A percentile compares a stretch with the other conserved stretches of the same genome.
phyloP scores from a whole-genome alignment of 495 filamentous ascomycete genomes.

The Hypoxylon trugodes region DNA sequence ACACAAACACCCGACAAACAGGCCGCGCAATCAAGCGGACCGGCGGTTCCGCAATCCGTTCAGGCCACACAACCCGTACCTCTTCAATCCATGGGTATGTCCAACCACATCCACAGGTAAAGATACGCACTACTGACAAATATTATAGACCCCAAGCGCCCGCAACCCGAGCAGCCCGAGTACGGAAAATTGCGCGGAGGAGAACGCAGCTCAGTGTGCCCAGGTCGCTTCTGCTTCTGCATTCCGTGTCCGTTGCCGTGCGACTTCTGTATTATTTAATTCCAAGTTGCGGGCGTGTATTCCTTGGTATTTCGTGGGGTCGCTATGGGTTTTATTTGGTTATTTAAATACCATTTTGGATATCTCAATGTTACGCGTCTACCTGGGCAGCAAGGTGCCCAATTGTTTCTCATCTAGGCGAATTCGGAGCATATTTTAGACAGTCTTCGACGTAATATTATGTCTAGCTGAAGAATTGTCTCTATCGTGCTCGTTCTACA shows the following conservation, averaged over 20 bases:
- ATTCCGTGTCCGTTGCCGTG: slow-evolving; percentile 55
- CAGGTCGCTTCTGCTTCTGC: slow-evolving; percentile 56
- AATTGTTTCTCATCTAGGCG: too few species aligned
- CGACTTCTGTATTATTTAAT: slow-evolving; percentile 53
- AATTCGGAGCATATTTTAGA: too few species aligned
- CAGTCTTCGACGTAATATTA: too few species aligned
- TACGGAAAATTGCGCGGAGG: slow-evolving; percentile 50
- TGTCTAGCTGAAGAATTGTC: too few species aligned
- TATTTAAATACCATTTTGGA: too few species aligned
- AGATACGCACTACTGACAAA: slow-evolving; percentile 6
- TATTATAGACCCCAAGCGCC: slow-evolving; percentile 46
- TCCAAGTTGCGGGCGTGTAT: not conserved
- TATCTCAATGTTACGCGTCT: too few species aligned
- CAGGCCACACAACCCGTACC: slow-evolving; percentile 45
- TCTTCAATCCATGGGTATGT: slow-evolving; percentile 49
- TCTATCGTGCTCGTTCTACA: too few species aligned
- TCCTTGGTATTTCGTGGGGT: not conserved
- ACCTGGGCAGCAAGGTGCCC: too few species aligned
- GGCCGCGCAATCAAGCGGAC: slow-evolving; percentile 10
- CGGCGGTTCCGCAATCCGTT: slow-evolving; percentile 16
- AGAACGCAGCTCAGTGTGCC: slow-evolving; percentile 45
- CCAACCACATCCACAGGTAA: too few species aligned
- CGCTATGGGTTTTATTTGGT: not conserved
- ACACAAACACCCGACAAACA: slow-evolving; percentile 5
- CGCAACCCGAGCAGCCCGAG: slow-evolving; percentile 46